Evolutionary conservation across 164 flowering plant species (phyloP).

Genomic region (Chloranthus sessilifolius): DNA sequence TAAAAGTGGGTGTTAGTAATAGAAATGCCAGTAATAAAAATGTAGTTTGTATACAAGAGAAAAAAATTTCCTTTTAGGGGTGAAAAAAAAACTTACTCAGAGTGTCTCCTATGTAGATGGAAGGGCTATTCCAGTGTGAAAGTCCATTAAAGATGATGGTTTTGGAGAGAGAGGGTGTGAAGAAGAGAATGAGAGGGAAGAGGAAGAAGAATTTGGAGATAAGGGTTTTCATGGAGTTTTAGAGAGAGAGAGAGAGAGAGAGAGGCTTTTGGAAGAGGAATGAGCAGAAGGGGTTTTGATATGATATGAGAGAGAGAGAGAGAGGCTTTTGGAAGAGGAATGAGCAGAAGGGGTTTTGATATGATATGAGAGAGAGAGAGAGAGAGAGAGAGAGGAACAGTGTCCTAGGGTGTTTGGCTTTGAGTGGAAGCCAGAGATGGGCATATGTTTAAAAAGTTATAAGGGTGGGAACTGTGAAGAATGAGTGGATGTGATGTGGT

Average conservation of each 20-base stretch:
- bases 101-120: conserved; percentile 68
- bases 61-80: background rate
- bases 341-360: too few relatives aligned
- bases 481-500: too few relatives aligned
- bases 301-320: too few relatives aligned
- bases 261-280: too few relatives aligned
- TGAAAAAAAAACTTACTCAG: conserved; percentile 44
- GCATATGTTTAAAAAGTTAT: too few relatives aligned
- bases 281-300: too few relatives aligned
- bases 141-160: conserved; percentile 67
- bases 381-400: conserved; percentile 23
- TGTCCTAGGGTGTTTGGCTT: too few relatives aligned
- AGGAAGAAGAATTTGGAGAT: conserved; percentile 19
- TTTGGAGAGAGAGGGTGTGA: conserved; percentile 32
- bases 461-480: too few relatives aligned
- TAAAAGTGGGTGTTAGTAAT: background rate
- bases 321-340: too few relatives aligned
- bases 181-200: conserved; percentile 14
- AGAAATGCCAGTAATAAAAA: background rate
- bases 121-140: conserved; percentile 60
- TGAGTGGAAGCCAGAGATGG: too few relatives aligned
- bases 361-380: too few relatives aligned
- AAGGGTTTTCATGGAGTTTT: conserved; percentile 24
- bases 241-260: too few relatives aligned
- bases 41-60: background rate